Base-by-base conservation (phyloP, 192 early-diverging fungal species). In the Entomortierella lignicola region DNA sequence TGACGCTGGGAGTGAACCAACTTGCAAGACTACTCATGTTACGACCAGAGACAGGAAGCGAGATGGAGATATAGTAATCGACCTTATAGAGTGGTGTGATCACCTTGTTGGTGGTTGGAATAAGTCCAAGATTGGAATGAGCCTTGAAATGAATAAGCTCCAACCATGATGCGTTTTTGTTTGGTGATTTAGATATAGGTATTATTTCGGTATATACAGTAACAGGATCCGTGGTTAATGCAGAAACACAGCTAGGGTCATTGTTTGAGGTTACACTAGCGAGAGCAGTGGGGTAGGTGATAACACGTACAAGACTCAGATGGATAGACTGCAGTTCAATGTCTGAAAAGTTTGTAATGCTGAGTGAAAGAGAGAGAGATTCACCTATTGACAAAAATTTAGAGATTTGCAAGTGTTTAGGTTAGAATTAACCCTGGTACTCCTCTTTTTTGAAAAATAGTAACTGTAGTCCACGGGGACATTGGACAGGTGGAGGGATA, bases 1-100 rank as follows among this genome's bases (percentile, higher is more conserved):
- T 69, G 32, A 63, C 44, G 17, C 54, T 50, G 15, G 67, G 61
- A 15, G 75, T 79, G 43, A 79, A 79, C 75, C 75, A 79, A 31
- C 75, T 79, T 17, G 75, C 75, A 17, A 79, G 29, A 15, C 67
- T 63, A 0, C n/a, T n/a, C n/a, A 62, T 50, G 21, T 31, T 25
- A 20, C 75, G 75, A 12, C 66, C 70, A 5, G 75, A 67, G 13
- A 79, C 43, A 10, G 75, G 75, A 1, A 79, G 0, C 0, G 66
- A 65, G 41, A 79, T 52, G 1, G 75, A 69, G 41, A 79, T 42
- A 23, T 70, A 79, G 11, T 79, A 79, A 27, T 79, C 75, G 11
- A 70, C 63, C 47, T 70, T 79, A 60, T 63, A 70, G 10, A 79
- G 56, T 27, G 75, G 75, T 3, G 75, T 79, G 51, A 79, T 79